Percentiles rank a stretch among this genome's conserved stretches.
These are phyloP conservation scores for Corchorus capsularis DNA, from an alignment of 345 rosid species.

Conservation along the genomic window DNA sequence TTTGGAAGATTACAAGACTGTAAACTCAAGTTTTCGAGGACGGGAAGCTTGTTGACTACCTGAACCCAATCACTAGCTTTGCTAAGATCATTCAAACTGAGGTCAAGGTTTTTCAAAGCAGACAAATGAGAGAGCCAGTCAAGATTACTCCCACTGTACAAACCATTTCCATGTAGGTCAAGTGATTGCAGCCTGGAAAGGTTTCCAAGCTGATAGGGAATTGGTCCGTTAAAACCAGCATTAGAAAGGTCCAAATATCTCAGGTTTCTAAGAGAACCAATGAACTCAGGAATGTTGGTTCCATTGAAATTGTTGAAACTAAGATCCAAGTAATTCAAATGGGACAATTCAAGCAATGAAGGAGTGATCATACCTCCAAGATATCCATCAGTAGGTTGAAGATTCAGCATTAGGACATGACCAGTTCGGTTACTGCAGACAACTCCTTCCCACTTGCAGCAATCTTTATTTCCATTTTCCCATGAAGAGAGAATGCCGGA, in stretches of 20 bases:
- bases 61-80: slow-evolving; percentile 15
- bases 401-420: slow-evolving; percentile 3
- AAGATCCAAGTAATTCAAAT: slow-evolving; percentile 11
- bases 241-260: neutral
- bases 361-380: neutral
- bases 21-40: neutral
- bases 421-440: slow-evolving; percentile 17
- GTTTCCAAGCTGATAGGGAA: slow-evolving; percentile 18
- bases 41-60: neutral
- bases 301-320: neutral
- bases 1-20: neutral
- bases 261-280: slow-evolving; percentile 8
- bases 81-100: neutral
- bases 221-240: neutral
- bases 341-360: neutral
- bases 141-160: slow-evolving; percentile 3
- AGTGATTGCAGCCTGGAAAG: slow-evolving; percentile 11
- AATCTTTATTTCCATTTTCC: slow-evolving; percentile 18
- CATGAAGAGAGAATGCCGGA: neutral
- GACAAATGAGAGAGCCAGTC: slow-evolving; percentile 12
- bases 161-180: slow-evolving; percentile 6
- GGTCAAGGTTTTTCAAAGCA: neutral
- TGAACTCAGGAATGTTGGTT: neutral
- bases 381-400: neutral
- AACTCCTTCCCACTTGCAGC: slow-evolving; percentile 26